A percentile compares a stretch with the other conserved stretches of the same genome.
Conservation (phyloP, 352 stramenopile species). For the Globisporangium yorkense region DNA sequence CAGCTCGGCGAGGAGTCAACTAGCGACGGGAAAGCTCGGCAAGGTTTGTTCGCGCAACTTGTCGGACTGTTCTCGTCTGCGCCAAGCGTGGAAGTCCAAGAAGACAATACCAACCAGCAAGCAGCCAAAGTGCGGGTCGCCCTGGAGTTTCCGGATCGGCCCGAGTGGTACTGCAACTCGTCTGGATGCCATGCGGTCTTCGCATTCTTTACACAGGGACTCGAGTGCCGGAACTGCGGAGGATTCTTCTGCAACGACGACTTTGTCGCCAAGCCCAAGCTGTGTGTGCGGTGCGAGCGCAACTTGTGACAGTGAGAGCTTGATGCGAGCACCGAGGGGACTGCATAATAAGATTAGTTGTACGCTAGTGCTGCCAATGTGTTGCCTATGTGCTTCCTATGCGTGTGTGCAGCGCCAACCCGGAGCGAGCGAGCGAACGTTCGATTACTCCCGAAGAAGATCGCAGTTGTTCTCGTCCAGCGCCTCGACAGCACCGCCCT, state of each 20-base stretch:
- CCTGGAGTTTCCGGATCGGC: constrained; percentile 51
- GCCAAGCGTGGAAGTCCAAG: not conserved
- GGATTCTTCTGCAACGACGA: constrained; percentile 57
- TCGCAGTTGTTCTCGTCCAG: constrained; percentile 8
- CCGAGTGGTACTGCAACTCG: constrained; percentile 73
- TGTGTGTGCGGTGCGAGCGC: constrained; percentile 19
- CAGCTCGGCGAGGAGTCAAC: not conserved
- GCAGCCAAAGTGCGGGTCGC: constrained; percentile 7
- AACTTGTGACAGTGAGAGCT: not conserved
- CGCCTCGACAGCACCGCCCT: constrained; percentile 7
- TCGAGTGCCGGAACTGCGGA: constrained; percentile 40
- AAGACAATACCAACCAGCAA: not conserved
- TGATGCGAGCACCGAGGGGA: not conserved
- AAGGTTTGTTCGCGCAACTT: constrained; percentile 1
- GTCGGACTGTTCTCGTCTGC: constrained; percentile 2
- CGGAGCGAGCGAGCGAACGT: no score
- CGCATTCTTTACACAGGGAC: constrained; percentile 48
- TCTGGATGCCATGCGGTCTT: constrained; percentile 56
- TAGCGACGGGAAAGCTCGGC: not conserved
- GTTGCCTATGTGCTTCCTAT: not conserved
- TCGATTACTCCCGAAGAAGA: constrained; percentile 1
- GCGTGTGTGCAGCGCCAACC: not conserved
- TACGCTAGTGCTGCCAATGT: constrained; percentile 10
- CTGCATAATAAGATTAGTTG: constrained; percentile 12
- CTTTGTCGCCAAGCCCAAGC: constrained; percentile 31